Evolutionary conservation across 148 eudicot genomes (phyloP), one percentile per base, ranked within the genome.

Genomic region (Nyssa sinensis): DNA sequence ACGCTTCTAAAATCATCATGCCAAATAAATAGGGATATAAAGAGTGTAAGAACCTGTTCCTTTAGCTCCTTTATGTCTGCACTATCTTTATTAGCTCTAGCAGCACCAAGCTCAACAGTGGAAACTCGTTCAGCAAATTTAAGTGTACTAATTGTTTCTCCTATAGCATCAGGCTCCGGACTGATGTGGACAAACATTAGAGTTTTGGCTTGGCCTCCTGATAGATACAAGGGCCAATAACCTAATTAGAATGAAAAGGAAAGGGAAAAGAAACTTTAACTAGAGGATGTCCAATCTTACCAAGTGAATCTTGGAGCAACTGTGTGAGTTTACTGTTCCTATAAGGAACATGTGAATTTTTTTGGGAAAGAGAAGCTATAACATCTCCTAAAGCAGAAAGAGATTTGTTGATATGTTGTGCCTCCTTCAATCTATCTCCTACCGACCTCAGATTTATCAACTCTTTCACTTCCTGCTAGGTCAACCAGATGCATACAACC

Each of bases 401-500:
- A 74, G 99, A 95, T 81, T 81, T 86, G 83, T 95, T 93, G 24
- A 95, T 93, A 81, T 95, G 92, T 39, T 80, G 86, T n/a, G 98
- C 99, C 78, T 95, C 97, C 85, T 95, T 94, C 66, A 94, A 76
- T 79, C 98, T 75, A 75, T 94, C 98, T 67, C 98, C 97, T 17
- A 85, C 84, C 37, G n/a, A 85, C 97, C 76, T 93, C 96, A 1
- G 99, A 85, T 84, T 93, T 90, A 29, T 89, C 88, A 31, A 85
- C 90, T 67, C 96, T 92, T 86, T 95, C 99, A 80, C 97, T 95
- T 68, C 99, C 99, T 44, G 99, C 99, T 44, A 95, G 86, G 87
- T 95, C 99, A 58, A 95, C 99, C 35, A 95, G 85, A 85, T 95
- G 99, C 98, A 95, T 92, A 74, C 88, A 85, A 65, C 99, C 97